A percentile compares a stretch with the other conserved stretches of the same genome.
Conservation (phyloP, 2,329 filamentous ascomycete species). For the Sordariomycetes sp. region DNA sequence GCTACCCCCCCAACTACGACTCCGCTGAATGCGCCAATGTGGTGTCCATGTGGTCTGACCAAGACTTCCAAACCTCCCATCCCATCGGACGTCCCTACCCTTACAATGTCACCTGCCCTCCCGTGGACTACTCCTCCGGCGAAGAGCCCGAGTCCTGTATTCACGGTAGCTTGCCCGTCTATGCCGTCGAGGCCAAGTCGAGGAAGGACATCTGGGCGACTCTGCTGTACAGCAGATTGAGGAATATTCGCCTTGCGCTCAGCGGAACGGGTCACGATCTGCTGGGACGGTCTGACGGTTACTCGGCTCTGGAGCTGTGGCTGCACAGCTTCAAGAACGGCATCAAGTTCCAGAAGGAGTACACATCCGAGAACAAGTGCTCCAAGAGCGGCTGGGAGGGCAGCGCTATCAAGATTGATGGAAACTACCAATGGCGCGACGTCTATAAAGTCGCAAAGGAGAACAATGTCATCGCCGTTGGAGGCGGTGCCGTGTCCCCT, state of each 20-base stretch:
- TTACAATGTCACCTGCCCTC: conserved; percentile 18
- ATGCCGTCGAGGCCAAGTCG: conserved; percentile 13
- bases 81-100: conserved; percentile 15
- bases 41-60: conserved; percentile 12
- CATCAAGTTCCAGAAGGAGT: conserved; percentile 16
- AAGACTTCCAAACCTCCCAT: conserved; percentile 14
- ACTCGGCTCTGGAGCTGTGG: conserved; percentile 21
- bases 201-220: conserved; percentile 22
- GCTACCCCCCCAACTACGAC: conserved; percentile 12
- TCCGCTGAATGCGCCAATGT: conserved; percentile 10
- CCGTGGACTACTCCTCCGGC: conserved; percentile 11
- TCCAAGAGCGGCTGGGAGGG: conserved; percentile 17
- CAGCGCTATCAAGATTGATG: conserved; percentile 22
- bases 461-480: conserved; percentile 23
- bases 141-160: conserved; percentile 8
- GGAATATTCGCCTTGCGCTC: conserved; percentile 28
- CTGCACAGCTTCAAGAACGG: conserved; percentile 19
- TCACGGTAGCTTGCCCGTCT: conserved; percentile 12
- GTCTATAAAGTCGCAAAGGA: conserved; percentile 18
- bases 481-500: conserved; percentile 16
- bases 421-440: conserved; percentile 22
- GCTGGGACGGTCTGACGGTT: conserved; percentile 21
- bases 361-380: conserved; percentile 12
- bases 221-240: conserved; percentile 23
- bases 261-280: conserved; percentile 34